Evolutionary conservation across 2,329 filamentous ascomycete genomes (phyloP).

Genomic region (Elsinoe ampelina): DNA sequence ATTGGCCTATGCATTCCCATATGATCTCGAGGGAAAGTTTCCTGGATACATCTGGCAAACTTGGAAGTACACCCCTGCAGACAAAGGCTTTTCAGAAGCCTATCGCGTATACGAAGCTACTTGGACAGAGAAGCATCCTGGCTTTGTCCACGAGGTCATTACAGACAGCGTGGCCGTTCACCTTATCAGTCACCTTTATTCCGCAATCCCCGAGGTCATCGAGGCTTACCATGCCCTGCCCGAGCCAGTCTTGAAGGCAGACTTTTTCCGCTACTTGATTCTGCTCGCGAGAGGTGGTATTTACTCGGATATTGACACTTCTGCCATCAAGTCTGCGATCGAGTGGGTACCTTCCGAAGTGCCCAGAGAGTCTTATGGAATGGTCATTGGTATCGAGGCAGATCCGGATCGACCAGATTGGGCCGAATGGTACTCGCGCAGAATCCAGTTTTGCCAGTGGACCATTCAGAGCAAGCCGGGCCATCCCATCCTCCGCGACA

Average conservation of each 20-base stretch:
- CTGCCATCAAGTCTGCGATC: constrained; percentile 68
- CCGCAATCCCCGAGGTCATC: constrained; percentile 47
- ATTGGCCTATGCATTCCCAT: constrained; percentile 87
- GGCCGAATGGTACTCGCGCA: constrained; percentile 89
- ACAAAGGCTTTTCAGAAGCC: constrained; percentile 60
- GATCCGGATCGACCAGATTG: constrained; percentile 90
- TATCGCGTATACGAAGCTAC: constrained; percentile 80
- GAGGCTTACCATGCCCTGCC: constrained; percentile 42
- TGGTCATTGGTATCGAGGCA: constrained; percentile 91
- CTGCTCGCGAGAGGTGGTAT: constrained; percentile 69
- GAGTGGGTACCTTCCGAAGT: constrained; percentile 81
- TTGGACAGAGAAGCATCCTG: constrained; percentile 79
- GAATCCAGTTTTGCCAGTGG: constrained; percentile 98
- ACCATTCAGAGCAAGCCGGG: constrained; percentile 94
- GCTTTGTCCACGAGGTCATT: constrained; percentile 93
- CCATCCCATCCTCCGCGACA: constrained; percentile 80
- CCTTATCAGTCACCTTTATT: constrained; percentile 78
- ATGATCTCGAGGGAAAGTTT: constrained; percentile 80
- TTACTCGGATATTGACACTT: constrained; percentile 78
- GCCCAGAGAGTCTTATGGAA: constrained; percentile 65
- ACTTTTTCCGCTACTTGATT: constrained; percentile 60
- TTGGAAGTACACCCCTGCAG: constrained; percentile 80
- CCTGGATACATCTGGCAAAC: constrained; percentile 99
- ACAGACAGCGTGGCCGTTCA: constrained; percentile 80
- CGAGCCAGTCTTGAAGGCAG: constrained; percentile 48